Percentiles rank a stretch among this genome's conserved stretches.
Conservation (phyloP, 2,329 filamentous ascomycete genomes). For the Aureobasidium lini region DNA sequence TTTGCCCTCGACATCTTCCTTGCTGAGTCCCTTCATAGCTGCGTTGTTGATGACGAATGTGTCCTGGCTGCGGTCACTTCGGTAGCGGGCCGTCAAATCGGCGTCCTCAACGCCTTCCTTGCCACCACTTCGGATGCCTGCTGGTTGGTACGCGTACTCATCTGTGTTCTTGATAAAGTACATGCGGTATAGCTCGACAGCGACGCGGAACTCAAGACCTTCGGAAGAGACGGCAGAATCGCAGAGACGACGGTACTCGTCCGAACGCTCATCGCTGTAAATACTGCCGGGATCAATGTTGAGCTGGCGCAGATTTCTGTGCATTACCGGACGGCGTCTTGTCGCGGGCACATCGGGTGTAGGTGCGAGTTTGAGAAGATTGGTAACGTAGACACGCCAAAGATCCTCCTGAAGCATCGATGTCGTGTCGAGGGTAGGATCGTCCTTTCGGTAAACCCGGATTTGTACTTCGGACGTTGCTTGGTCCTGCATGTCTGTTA, state of each 20-base stretch:
- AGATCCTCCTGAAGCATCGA: slow-evolving; percentile 55
- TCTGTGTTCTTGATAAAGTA: slow-evolving; percentile 36
- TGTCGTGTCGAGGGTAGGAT: slow-evolving; percentile 67
- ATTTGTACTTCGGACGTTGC: slow-evolving; percentile 60
- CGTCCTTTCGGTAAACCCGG: slow-evolving; percentile 80
- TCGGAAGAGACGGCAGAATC: slow-evolving; percentile 26
- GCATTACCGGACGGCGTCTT: slow-evolving; percentile 31
- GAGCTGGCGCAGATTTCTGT: slow-evolving; percentile 31
- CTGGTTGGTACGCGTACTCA: slow-evolving; percentile 35
- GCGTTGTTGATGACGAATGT: slow-evolving; percentile 36
- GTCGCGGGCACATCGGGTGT: slow-evolving; percentile 46
- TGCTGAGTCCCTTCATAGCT: slow-evolving; percentile 40
- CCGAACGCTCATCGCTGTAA: slow-evolving; percentile 13
- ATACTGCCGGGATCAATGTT: slow-evolving; percentile 25
- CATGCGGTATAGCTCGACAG: slow-evolving; percentile 35
- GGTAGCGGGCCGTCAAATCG: slow-evolving; percentile 26
- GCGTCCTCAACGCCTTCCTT: slow-evolving; percentile 29
- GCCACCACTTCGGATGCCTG: slow-evolving; percentile 28
- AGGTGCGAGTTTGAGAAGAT: slow-evolving; percentile 79
- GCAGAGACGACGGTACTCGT: slow-evolving; percentile 16
- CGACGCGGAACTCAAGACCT: slow-evolving; percentile 40
- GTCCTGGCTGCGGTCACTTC: slow-evolving; percentile 33
- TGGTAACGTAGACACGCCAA: slow-evolving; percentile 95
- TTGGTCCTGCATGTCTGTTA: slow-evolving; percentile 51
- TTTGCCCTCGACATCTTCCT: slow-evolving; percentile 39